Percentiles rank a stretch among this genome's conserved stretches.
phyloP scores from a whole-genome alignment of 352 stramenopile genomes.

The Saprolegnia parasitica region DNA sequence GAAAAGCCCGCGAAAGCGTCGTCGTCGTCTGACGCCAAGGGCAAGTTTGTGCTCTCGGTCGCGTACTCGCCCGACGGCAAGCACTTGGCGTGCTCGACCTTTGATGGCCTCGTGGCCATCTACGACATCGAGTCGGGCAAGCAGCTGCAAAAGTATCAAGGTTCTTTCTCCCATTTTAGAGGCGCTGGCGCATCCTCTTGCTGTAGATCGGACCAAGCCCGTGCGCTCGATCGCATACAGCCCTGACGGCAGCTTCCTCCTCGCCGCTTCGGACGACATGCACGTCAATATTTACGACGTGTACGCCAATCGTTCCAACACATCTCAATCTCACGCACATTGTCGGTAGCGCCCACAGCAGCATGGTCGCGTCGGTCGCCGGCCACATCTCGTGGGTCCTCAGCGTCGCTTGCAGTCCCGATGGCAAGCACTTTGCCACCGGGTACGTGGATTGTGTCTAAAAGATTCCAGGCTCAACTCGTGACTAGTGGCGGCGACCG shows the following conservation, averaged over 20 bases:
- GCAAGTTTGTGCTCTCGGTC: constrained; percentile 32
- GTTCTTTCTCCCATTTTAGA: constrained; percentile 31
- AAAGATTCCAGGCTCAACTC: constrained; percentile 6
- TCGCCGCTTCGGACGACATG: constrained; percentile 88
- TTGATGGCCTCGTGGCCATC: constrained; percentile 80
- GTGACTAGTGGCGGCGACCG: constrained; percentile 65
- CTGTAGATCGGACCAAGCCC: constrained; percentile 75
- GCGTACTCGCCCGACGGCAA: constrained; percentile 66
- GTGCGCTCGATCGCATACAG: constrained; percentile 84
- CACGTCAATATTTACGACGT: constrained; percentile 90
- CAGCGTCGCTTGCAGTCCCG: constrained; percentile 75
- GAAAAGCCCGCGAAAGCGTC: constrained; percentile 60
- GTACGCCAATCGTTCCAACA: too few relatives aligned
- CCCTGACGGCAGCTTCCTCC: constrained; percentile 74
- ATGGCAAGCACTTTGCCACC: constrained; percentile 81
- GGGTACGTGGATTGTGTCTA: constrained; percentile 39
- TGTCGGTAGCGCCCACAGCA: constrained; percentile 58
- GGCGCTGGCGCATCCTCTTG: neutral
- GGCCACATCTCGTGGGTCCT: constrained; percentile 88
- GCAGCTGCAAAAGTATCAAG: constrained; percentile 83
- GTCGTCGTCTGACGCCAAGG: constrained; percentile 47
- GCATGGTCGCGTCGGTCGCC: constrained; percentile 74
- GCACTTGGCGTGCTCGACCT: constrained; percentile 72
- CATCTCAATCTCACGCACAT: too few relatives aligned
- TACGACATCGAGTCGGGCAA: constrained; percentile 76